A percentile compares a stretch with the other conserved stretches of the same genome.
Conservation (phyloP, 2,329 filamentous ascomycete genomes). For the Arthroderma uncinatum region DNA sequence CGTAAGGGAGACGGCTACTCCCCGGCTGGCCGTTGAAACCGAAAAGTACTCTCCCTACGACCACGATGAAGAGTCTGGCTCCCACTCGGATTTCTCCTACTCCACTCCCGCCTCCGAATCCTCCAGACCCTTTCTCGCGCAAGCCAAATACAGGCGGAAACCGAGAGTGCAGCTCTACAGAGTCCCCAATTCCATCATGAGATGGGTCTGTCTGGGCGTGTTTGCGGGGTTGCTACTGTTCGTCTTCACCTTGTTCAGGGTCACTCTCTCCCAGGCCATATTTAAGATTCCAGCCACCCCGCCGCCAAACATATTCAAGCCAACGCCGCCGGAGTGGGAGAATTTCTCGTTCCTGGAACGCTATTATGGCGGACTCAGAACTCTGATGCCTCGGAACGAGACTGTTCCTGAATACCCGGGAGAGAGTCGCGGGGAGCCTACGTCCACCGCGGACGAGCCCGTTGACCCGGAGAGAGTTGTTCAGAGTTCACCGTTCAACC, state of each 20-base stretch:
- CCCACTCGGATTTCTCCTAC: conserved; percentile 46
- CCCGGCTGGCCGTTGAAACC: conserved; percentile 12
- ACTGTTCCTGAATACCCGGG: conserved; percentile 75
- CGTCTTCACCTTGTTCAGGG: conserved; percentile 61
- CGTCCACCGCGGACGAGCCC: conserved; percentile 3
- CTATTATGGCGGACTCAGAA: conserved; percentile 80
- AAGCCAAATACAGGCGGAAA: conserved; percentile 25
- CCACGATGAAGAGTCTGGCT: conserved; percentile 21
- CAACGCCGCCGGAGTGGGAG: conserved; percentile 59
- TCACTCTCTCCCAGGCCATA: conserved; percentile 52
- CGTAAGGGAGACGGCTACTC: background rate
- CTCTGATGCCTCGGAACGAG: conserved; percentile 51
- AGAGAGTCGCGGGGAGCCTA: conserved; percentile 27
- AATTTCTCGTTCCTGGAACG: conserved; percentile 72
- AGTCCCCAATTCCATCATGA: conserved; percentile 60
- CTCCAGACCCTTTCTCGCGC: conserved; percentile 31
- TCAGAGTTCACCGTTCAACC: conserved; percentile 45
- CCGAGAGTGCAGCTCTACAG: conserved; percentile 42
- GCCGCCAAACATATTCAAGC: conserved; percentile 26
- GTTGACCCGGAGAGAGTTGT: background rate
- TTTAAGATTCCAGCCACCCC: conserved; percentile 49
- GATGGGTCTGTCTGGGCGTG: conserved; percentile 65
- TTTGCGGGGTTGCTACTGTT: conserved; percentile 62
- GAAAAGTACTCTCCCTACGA: conserved; percentile 21
- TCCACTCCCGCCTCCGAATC: conserved; percentile 28